Evolutionary conservation across 2,329 filamentous ascomycete species (phyloP).

Genomic region (Xylariales sp.): DNA sequence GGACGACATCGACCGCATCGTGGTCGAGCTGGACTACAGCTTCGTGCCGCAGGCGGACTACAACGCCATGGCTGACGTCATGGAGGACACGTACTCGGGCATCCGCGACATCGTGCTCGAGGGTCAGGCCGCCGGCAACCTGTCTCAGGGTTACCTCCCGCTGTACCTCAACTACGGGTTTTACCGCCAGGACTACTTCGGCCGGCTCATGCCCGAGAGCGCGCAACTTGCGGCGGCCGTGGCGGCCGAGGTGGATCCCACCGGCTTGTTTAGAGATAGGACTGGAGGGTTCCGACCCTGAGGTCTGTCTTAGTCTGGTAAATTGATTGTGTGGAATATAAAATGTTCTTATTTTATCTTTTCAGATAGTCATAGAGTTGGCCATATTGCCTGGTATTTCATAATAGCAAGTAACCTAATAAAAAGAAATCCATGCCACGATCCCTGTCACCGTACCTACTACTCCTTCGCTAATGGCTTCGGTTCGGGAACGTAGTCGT

Average conservation of each 20-base stretch:
- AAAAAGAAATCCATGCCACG: no score
- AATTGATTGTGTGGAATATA: no score
- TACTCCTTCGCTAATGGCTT: no score
- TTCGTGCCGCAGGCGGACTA: conserved; percentile 26
- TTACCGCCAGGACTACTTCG: conserved; percentile 35
- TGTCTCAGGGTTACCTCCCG: conserved; percentile 31
- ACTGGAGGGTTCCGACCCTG: conserved; percentile 28
- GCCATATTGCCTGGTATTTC: no score
- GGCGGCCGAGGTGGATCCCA: conserved; percentile 28
- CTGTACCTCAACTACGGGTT: conserved; percentile 40
- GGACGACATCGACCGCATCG: conserved; percentile 31
- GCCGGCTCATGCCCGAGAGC: conserved; percentile 29
- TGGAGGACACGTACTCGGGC: conserved; percentile 29
- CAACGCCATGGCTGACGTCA: conserved; percentile 23
- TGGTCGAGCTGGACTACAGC: conserved; percentile 38
- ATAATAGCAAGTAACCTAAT: no score
- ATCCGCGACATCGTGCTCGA: conserved; percentile 24
- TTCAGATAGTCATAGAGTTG: no score
- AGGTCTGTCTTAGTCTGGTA: no score
- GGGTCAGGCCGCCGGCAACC: conserved; percentile 25
- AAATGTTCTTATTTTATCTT: no score
- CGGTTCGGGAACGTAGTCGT: no score
- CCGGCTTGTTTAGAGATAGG: conserved; percentile 29
- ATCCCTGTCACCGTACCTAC: no score
- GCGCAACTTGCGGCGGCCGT: conserved; percentile 27